Percentiles rank a stretch among this genome's conserved stretches.
Conservation (phyloP, 257 asterid genomes). For the Penstemon newberryi region DNA sequence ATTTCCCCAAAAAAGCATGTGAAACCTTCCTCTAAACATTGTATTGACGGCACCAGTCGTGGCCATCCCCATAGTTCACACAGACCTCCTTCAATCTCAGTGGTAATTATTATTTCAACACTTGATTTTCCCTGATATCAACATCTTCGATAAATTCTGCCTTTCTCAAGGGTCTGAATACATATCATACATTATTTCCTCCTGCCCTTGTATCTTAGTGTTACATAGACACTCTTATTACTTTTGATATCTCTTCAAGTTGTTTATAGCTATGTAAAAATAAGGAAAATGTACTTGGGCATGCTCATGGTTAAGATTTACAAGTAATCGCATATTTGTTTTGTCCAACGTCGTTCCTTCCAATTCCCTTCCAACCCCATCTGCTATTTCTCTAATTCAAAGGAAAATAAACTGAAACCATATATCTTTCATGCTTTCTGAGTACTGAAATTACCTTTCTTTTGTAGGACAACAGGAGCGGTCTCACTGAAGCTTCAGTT, state of each 20-base stretch:
- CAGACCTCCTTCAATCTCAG: conserved; percentile 38
- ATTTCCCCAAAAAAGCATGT: conserved; percentile 28
- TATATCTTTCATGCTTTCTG: conserved; percentile 21
- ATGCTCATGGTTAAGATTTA: conserved; percentile 6
- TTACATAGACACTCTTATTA: conserved; percentile 13
- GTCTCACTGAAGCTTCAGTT: conserved; percentile 44
- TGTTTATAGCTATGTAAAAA: conserved; percentile 1
- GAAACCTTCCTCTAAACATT: conserved; percentile 34
- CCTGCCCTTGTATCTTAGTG: conserved; percentile 6
- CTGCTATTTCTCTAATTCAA: conserved; percentile 9
- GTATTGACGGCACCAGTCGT: conserved; percentile 27
- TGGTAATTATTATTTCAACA: conserved; percentile 39
- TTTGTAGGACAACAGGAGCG: conserved; percentile 50
- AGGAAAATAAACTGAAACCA: conserved; percentile 3
- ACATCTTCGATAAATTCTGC: conserved; percentile 6
- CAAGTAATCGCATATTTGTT: background rate
- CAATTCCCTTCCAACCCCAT: conserved; percentile 2
- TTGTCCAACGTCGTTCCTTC: conserved; percentile 15
- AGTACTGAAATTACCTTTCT: conserved; percentile 30
- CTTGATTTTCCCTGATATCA: conserved; percentile 11
- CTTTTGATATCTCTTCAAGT: conserved; percentile 11
- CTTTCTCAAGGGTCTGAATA: conserved; percentile 8
- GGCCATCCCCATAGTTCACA: conserved; percentile 40
- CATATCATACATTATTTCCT: conserved; percentile 6
- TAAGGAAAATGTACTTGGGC: conserved; percentile 16